A percentile compares a stretch with the other conserved stretches of the same genome.
These are phyloP conservation scores for Lachancea dasiensis DNA, from an alignment of 805 yeast species.

Conservation along the genomic window DNA sequence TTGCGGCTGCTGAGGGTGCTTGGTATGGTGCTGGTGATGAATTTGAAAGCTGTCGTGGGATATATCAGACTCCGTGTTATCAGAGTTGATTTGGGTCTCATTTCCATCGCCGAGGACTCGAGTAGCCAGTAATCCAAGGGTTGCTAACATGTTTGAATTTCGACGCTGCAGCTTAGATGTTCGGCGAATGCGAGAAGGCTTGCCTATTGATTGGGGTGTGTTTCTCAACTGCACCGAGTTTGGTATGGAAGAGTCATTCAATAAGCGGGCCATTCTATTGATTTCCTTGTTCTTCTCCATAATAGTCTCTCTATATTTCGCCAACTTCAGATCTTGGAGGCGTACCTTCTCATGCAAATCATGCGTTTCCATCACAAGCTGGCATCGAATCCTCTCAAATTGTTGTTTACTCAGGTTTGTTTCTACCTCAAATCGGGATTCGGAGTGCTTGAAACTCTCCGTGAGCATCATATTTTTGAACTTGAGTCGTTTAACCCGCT, in stretches of 20 bases:
- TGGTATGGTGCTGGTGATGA: too few species aligned
- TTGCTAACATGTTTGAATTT: slow-evolving; percentile 36
- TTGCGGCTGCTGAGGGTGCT: too few species aligned
- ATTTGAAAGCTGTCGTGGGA: slow-evolving; percentile 11
- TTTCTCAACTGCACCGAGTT: slow-evolving; percentile 1
- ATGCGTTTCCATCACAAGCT: slow-evolving; percentile 30
- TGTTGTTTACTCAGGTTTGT: slow-evolving; percentile 29
- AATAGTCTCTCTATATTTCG: slow-evolving; percentile 40
- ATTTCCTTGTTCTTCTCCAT: slow-evolving; percentile 42
- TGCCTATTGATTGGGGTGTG: slow-evolving; percentile 6
- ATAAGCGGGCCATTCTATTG: slow-evolving; percentile 33
- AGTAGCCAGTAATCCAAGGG: slow-evolving; percentile 49
- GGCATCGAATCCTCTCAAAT: slow-evolving; percentile 30
- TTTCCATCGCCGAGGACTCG: slow-evolving; percentile 42
- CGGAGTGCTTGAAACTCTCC: slow-evolving; percentile 20
- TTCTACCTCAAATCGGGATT: slow-evolving; percentile 27
- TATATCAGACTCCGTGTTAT: slow-evolving; percentile 12
- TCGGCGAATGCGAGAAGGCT: slow-evolving; percentile 3
- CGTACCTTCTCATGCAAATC: slow-evolving; percentile 35
- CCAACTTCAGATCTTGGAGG: slow-evolving; percentile 38
- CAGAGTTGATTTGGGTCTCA: slow-evolving; percentile 4
- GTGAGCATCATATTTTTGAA: slow-evolving; percentile 37
- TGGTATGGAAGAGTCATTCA: slow-evolving; percentile 21
- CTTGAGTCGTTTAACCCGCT: slow-evolving; percentile 33
- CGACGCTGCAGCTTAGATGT: slow-evolving; percentile 8